These are phyloP conservation scores for Talaromyces liani DNA, from an alignment of 495 filamentous ascomycete species.

Conservation along the genomic window DNA sequence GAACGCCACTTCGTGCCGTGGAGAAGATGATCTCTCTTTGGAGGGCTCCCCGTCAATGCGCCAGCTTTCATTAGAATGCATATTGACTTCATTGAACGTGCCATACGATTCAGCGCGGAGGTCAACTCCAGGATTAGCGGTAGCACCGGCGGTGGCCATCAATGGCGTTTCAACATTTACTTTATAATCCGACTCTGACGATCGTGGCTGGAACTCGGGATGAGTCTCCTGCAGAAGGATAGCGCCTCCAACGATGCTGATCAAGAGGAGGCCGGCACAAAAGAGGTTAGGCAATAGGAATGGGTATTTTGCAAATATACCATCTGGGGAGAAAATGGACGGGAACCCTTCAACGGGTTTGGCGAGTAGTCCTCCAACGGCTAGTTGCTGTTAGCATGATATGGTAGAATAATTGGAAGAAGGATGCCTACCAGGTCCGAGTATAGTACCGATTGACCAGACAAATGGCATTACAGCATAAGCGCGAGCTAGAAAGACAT, in stretches of 20 bases:
- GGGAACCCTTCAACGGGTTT: slow-evolving; percentile 66
- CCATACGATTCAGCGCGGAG: slow-evolving; percentile 71
- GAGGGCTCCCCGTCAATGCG: slow-evolving; percentile 38
- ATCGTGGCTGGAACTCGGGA: slow-evolving; percentile 64
- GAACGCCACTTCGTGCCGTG: slow-evolving; percentile 44
- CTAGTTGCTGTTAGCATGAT: slow-evolving; percentile 22
- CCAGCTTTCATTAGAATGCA: slow-evolving; percentile 44
- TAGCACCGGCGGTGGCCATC: slow-evolving; percentile 62
- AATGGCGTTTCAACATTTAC: slow-evolving; percentile 59
- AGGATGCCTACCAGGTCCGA: slow-evolving; percentile 52
- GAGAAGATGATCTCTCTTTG: slow-evolving; percentile 22
- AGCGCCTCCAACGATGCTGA: slow-evolving; percentile 68
- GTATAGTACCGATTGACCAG: slow-evolving; percentile 79
- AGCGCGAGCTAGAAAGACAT: slow-evolving; percentile 49
- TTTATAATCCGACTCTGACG: slow-evolving; percentile 30
- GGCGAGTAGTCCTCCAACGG: slow-evolving; percentile 72
- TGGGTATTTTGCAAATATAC: slow-evolving; percentile 68
- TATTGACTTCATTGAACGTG: slow-evolving; percentile 57
- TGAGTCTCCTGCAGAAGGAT: slow-evolving; percentile 73
- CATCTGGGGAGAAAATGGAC: slow-evolving; percentile 49
- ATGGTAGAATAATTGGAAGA: neutral
- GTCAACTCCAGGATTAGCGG: slow-evolving; percentile 61
- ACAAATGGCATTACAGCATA: slow-evolving; percentile 85
- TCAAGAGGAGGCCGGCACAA: slow-evolving; percentile 61
- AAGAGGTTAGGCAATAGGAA: slow-evolving; percentile 77